These are phyloP conservation scores for Lentinula edodes DNA, from an alignment of 768 basidiomycete species.

Conservation along the genomic window DNA sequence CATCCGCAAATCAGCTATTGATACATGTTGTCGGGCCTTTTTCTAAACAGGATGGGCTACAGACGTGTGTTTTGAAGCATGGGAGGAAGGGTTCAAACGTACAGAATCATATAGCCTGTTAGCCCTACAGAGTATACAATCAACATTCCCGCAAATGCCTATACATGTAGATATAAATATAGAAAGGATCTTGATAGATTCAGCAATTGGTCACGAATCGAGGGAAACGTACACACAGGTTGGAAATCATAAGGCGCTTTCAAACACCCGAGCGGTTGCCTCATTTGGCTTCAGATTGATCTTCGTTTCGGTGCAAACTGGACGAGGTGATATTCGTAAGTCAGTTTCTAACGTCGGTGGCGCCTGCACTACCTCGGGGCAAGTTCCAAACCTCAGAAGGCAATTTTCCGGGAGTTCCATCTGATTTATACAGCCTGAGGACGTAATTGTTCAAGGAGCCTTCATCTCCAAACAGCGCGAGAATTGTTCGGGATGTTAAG, in stretches of 20 bases:
- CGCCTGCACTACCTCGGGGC: slow-evolving; percentile 11
- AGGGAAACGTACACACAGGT: background rate
- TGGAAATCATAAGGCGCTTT: slow-evolving; percentile 15
- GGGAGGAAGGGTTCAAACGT: background rate
- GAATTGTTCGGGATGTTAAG: slow-evolving; percentile 12
- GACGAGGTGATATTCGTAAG: slow-evolving; percentile 14
- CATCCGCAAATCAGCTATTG: background rate
- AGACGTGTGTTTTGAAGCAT: background rate
- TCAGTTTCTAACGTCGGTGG: slow-evolving; percentile 14
- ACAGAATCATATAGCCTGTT: background rate
- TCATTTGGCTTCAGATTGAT: background rate
- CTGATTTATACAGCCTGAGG: background rate
- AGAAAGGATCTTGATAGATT: background rate
- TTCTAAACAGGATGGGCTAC: background rate
- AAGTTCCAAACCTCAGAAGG: slow-evolving; percentile 13
- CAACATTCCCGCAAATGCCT: slow-evolving; percentile 4
- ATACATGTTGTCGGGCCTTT: background rate
- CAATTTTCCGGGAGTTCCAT: slow-evolving; percentile 9
- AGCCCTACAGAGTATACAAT: background rate
- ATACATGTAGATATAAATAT: background rate
- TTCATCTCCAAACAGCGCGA: slow-evolving; percentile 15
- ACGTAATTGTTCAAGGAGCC: background rate
- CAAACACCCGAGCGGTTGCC: slow-evolving; percentile 19
- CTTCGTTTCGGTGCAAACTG: slow-evolving; percentile 16
- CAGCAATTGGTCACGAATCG: background rate